These are phyloP conservation scores for Ambrosia trifida DNA, from an alignment of 129 eudicot species.

Conservation along the genomic window DNA sequence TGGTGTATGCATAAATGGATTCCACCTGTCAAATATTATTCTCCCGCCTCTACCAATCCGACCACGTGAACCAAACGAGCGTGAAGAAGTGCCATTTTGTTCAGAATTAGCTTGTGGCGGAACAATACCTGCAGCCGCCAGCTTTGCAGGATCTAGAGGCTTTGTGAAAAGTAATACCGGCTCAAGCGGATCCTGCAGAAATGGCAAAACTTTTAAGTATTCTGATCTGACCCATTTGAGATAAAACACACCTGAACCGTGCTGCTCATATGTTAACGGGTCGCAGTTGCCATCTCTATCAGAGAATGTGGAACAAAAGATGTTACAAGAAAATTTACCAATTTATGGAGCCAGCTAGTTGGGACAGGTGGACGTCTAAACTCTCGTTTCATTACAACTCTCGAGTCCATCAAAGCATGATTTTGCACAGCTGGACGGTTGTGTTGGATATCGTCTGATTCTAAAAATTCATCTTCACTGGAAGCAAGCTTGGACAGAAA, in stretches of 20 bases:
- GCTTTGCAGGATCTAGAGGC: slow-evolving; percentile 64
- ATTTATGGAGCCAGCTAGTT: slow-evolving; percentile 68
- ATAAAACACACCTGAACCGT: neutral
- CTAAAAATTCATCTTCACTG: slow-evolving; percentile 85
- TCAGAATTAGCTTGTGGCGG: slow-evolving; percentile 60
- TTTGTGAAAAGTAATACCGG: slow-evolving; percentile 84
- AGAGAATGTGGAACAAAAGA: slow-evolving; percentile 13
- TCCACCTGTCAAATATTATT: slow-evolving; percentile 85
- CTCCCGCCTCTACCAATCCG: slow-evolving; percentile 94
- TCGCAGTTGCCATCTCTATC: neutral
- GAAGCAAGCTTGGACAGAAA: slow-evolving; percentile 62
- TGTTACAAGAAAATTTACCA: slow-evolving; percentile 41
- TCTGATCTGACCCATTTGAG: neutral
- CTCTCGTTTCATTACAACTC: slow-evolving; percentile 46
- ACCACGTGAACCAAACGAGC: slow-evolving; percentile 47
- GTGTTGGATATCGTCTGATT: slow-evolving; percentile 68
- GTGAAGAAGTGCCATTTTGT: slow-evolving; percentile 32
- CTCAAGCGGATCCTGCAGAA: slow-evolving; percentile 78
- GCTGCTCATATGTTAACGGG: neutral
- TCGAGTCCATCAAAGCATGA: slow-evolving; percentile 49
- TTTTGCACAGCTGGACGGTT: slow-evolving; percentile 45
- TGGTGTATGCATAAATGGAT: slow-evolving; percentile 67
- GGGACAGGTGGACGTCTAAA: slow-evolving; percentile 54
- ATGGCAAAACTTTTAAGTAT: neutral
- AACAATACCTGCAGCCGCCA: slow-evolving; percentile 76